Conservation (phyloP, 805 yeast genomes). For the Candida dendrica region DNA sequence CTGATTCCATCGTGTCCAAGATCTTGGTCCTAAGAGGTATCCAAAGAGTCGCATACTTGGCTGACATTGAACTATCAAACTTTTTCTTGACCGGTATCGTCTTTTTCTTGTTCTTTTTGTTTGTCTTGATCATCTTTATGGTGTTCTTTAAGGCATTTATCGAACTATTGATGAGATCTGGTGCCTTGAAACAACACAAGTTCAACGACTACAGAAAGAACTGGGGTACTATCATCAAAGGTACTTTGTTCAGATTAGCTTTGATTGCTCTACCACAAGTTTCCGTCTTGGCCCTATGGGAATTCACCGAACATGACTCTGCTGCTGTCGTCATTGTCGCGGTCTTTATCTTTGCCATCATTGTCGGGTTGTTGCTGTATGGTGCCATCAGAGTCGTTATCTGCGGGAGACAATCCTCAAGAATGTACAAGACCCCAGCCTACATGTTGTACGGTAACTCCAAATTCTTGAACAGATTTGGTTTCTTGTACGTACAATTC, state of each 20-base stretch:
- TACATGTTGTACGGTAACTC: conserved; percentile 83
- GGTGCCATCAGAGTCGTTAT: conserved; percentile 69
- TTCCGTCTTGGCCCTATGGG: conserved; percentile 79
- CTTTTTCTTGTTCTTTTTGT: conserved; percentile 73
- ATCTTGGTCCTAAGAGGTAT: conserved; percentile 85
- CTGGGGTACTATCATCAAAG: conserved; percentile 83
- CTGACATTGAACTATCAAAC: conserved; percentile 80
- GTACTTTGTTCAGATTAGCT: conserved; percentile 77
- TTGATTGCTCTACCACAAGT: conserved; percentile 86
- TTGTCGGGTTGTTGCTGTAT: conserved; percentile 52
- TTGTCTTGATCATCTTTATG: conserved; percentile 47
- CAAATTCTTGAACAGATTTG: conserved; percentile 74
- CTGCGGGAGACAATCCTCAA: conserved; percentile 67
- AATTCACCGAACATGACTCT: conserved; percentile 76
- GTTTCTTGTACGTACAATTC: conserved; percentile 87
- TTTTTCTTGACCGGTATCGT: conserved; percentile 82
- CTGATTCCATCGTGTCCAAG: conserved; percentile 48
- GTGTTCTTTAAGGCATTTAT: conserved; percentile 60
- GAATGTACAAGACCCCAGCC: conserved; percentile 84
- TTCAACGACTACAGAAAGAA: conserved; percentile 72
- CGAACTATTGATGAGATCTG: conserved; percentile 55
- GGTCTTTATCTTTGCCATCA: conserved; percentile 52
- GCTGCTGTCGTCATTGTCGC: conserved; percentile 81
- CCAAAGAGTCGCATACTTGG: conserved; percentile 80
- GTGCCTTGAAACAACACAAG: conserved; percentile 50